Percentiles rank a stretch among this genome's conserved stretches.
Evolutionary conservation across 1,284 basidiomycete genomes (phyloP).

Genomic region (Volvariella volvacea): DNA sequence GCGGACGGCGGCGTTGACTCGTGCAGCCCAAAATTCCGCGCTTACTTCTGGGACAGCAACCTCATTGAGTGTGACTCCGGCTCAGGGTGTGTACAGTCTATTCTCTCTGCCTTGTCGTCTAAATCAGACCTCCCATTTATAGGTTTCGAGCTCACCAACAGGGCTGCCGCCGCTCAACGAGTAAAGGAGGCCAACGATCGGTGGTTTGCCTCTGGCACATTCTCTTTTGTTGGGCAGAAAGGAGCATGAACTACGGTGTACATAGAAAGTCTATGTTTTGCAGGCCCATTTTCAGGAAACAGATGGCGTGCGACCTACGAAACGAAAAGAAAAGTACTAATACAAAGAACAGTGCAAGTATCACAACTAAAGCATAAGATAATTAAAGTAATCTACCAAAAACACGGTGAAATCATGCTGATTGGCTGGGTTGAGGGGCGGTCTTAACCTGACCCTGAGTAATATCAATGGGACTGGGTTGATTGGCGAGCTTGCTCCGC

Average conservation of each 20-base stretch:
- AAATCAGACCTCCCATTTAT: conserved; percentile 10
- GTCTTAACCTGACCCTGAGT: conserved; percentile 46
- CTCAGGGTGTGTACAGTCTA: conserved; percentile 64
- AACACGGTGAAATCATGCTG: conserved; percentile 2
- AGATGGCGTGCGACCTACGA: background rate
- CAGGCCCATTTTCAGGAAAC: background rate
- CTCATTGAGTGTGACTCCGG: conserved; percentile 90
- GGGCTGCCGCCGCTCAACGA: conserved; percentile 67
- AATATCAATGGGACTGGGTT: conserved; percentile 71
- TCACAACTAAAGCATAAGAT: conserved; percentile 1
- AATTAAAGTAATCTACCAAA: conserved; percentile 7
- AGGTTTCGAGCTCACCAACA: conserved; percentile 89
- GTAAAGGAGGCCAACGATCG: conserved; percentile 91
- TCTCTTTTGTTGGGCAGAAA: conserved; percentile 74
- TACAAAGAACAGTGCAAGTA: background rate
- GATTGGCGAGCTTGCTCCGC: conserved; percentile 48
- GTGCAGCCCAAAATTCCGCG: conserved; percentile 53
- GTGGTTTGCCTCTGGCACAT: conserved; percentile 86
- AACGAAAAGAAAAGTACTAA: background rate
- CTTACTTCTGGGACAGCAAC: conserved; percentile 83
- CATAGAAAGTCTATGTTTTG: background rate
- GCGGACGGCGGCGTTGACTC: conserved; percentile 76
- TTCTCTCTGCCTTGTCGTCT: conserved; percentile 7
- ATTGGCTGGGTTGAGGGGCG: conserved; percentile 11
- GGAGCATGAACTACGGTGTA: conserved; percentile 26